Evolutionary conservation across 176 grass and related monocot species (phyloP).

Genomic region (Urochloa ruziziensis): DNA sequence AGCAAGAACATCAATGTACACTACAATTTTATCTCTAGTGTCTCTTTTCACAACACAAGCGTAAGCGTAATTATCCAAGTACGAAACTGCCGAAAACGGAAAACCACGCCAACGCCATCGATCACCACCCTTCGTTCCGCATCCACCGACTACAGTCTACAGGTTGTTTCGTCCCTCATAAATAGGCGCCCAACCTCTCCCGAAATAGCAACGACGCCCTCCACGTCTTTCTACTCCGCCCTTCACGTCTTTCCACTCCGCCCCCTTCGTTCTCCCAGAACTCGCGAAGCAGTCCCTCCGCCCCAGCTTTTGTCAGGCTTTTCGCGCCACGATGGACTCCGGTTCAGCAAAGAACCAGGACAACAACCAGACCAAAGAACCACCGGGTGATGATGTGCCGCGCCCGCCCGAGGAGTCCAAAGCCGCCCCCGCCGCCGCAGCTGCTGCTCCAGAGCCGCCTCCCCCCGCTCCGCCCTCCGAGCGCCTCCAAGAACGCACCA

Average conservation of each 20-base stretch:
- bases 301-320: background rate
- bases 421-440: background rate
- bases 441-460: background rate
- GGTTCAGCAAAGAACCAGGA: background rate
- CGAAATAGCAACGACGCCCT: background rate
- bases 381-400: background rate
- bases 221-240: background rate
- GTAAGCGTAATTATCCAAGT: too few relatives aligned
- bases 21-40: too few relatives aligned
- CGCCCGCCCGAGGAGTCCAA: background rate
- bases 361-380: background rate
- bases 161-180: background rate
- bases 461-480: background rate
- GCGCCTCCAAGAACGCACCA: background rate
- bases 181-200: background rate
- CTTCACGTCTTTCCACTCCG: background rate
- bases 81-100: too few relatives aligned
- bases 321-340: constrained; percentile 25
- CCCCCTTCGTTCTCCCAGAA: background rate
- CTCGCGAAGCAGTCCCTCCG: background rate
- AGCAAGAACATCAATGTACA: too few relatives aligned
- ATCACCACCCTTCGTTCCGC: too few relatives aligned
- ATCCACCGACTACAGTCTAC: too few relatives aligned
- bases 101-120: too few relatives aligned
- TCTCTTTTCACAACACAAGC: too few relatives aligned